These are phyloP conservation scores for Neurospora sp. DNA, from an alignment of 495 filamentous ascomycete species.

Conservation along the genomic window DNA sequence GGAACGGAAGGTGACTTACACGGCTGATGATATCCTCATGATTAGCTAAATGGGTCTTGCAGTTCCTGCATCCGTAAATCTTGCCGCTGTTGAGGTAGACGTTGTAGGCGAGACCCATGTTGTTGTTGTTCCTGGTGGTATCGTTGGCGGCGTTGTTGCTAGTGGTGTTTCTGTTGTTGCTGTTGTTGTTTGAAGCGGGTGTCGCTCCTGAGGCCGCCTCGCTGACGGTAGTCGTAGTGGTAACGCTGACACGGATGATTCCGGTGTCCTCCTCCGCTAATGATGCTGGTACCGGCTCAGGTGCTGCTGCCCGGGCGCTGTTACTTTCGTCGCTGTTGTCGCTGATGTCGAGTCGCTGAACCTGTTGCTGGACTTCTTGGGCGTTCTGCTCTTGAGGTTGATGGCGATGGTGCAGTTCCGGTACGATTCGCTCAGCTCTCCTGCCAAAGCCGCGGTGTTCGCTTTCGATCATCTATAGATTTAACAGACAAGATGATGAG, in stretches of 20 bases:
- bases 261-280: neutral
- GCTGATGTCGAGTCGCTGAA: neutral
- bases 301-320: neutral
- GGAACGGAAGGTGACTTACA: constrained; percentile 42
- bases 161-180: neutral
- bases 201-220: neutral
- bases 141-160: neutral
- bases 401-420: neutral
- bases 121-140: constrained; percentile 1
- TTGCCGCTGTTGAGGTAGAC: constrained; percentile 81
- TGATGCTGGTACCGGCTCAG: neutral
- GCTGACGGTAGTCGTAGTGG: neutral
- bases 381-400: neutral
- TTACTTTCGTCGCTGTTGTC: neutral
- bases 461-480: neutral
- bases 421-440: neutral
- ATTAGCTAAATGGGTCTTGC: constrained; percentile 90
- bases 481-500: neutral
- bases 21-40: constrained; percentile 93
- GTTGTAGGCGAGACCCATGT: constrained; percentile 95
- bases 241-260: neutral
- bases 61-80: constrained; percentile 92
- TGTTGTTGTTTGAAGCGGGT: neutral
- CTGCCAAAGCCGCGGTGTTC: neutral
- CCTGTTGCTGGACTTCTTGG: neutral